These are phyloP conservation scores for Hirsutella thompsonii DNA, from an alignment of 2,329 filamentous ascomycete species.

Conservation along the genomic window DNA sequence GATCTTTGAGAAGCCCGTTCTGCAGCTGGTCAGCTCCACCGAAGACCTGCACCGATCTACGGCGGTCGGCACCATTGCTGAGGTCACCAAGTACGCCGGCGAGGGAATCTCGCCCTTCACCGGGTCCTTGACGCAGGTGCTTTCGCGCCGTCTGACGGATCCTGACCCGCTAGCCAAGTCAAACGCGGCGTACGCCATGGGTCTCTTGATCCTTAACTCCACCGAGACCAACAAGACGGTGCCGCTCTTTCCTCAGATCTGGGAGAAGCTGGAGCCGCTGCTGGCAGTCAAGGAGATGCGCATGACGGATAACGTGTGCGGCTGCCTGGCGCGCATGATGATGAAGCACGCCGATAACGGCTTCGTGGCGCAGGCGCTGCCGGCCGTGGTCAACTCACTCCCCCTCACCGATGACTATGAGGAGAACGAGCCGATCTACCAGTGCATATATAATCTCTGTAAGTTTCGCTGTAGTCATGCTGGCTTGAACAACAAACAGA, in stretches of 20 bases:
- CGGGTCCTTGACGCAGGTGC: slow-evolving; percentile 58
- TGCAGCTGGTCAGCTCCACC: slow-evolving; percentile 77
- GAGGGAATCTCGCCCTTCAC: slow-evolving; percentile 74
- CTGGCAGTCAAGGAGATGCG: slow-evolving; percentile 66
- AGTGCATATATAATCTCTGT: slow-evolving; percentile 82
- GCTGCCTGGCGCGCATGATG: slow-evolving; percentile 87
- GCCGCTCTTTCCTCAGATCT: slow-evolving; percentile 64
- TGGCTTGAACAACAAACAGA: not conserved
- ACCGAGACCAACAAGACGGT: slow-evolving; percentile 57
- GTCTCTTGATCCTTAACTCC: slow-evolving; percentile 73
- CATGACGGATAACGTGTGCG: slow-evolving; percentile 84
- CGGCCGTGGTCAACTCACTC: slow-evolving; percentile 63
- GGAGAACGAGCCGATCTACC: slow-evolving; percentile 89
- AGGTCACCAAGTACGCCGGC: slow-evolving; percentile 79
- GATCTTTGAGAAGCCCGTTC: slow-evolving; percentile 82
- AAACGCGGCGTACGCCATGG: slow-evolving; percentile 85
- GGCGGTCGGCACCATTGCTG: slow-evolving; percentile 82
- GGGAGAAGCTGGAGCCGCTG: slow-evolving; percentile 76
- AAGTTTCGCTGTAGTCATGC: slow-evolving; percentile 23
- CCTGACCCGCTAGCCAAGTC: slow-evolving; percentile 88
- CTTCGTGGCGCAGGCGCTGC: slow-evolving; percentile 70
- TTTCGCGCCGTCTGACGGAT: slow-evolving; percentile 78
- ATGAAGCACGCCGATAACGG: slow-evolving; percentile 73
- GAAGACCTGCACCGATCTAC: slow-evolving; percentile 82
- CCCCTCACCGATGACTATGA: slow-evolving; percentile 89